Base-by-base conservation (phyloP, 352 stramenopile genomes). In the Phytophthora quininea region DNA sequence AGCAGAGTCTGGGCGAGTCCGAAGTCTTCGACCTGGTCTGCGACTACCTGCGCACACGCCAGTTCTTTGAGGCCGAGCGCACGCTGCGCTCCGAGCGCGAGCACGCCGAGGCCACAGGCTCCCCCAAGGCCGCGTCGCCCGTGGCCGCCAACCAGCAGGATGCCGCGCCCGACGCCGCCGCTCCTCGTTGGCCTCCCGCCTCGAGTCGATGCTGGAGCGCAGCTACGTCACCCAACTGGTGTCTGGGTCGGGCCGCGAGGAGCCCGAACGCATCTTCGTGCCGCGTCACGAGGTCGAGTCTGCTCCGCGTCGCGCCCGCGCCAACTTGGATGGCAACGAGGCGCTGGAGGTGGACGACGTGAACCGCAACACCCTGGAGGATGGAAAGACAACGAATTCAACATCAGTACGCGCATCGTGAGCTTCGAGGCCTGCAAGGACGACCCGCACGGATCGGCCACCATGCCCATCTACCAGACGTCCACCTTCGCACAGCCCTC, bases 381-480 rank as follows among this genome's bases (percentile, higher is more conserved):
- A 82, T 32, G 73, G 63, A 14, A 71, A 3, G 73, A 82, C 3
- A 69, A 85, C 59, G 79, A 86, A 33, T 80, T 91, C 27, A 86
- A 80, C 64, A 77, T 95, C 24, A 90, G 79, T 63, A 95, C 87
- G 38, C 77, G 83, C 15, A 64, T 95, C 24, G 87, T 95, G 49
- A 76, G 75, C 54, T 95, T 95, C 47, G 85, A 95, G 30, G 82
- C 85, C 0, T 95, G 87, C 61, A 93, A 92, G 52, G 86, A 97
- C 67, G 91, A 97, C 73, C 91, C 90, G 9, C 89, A 97, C 55
- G 91, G 91, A 6, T 93, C 90, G 10, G 86, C 86, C 15, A 93
- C 83, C 37, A 97, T 97, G 89, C 91, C 91, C 32, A 97, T 98
- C 65, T 98, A 97, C 74, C 91, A 97, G 80, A 96, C 91, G 9